phyloP scores from a whole-genome alignment of 108 stramenopile species.

The Epithemia pelagica region DNA sequence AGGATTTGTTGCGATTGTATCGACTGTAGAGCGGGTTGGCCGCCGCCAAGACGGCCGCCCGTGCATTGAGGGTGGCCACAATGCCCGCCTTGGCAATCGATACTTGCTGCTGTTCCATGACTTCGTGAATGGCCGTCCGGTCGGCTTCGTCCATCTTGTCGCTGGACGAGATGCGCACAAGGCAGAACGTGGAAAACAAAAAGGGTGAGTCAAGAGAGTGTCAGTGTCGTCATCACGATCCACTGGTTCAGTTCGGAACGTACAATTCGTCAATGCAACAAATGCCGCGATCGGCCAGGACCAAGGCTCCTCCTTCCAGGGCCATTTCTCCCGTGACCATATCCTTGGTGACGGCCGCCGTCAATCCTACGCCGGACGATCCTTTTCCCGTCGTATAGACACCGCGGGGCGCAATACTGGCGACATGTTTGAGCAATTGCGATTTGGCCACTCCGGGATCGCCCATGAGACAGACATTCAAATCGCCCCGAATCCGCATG shows the following conservation, averaged over 20 bases:
- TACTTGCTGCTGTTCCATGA: constrained; percentile 99
- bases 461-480: constrained; percentile 97
- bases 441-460: constrained; percentile 99
- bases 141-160: constrained; percentile 91
- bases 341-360: constrained; percentile 95
- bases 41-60: constrained; percentile 96
- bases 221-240: too few relatives aligned
- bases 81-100: constrained; percentile 98
- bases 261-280: constrained; percentile 16
- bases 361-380: constrained; percentile 95
- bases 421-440: constrained; percentile 96
- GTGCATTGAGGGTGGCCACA: constrained; percentile 97
- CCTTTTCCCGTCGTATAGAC: constrained; percentile 99
- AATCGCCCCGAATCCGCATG: constrained; percentile 95
- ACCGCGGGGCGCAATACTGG: constrained; percentile 90
- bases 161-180: neutral
- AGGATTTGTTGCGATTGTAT: constrained; percentile 81
- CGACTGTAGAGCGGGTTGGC: constrained; percentile 98
- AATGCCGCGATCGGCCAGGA: constrained; percentile 90
- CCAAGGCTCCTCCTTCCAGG: constrained; percentile 98
- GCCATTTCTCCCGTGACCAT: constrained; percentile 92
- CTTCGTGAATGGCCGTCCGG: constrained; percentile 99
- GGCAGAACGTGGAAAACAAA: too few relatives aligned
- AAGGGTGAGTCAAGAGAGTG: too few relatives aligned
- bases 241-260: too few relatives aligned